phyloP scores from a whole-genome alignment of 2,329 filamentous ascomycete species.

The Claviceps humidiphila region DNA sequence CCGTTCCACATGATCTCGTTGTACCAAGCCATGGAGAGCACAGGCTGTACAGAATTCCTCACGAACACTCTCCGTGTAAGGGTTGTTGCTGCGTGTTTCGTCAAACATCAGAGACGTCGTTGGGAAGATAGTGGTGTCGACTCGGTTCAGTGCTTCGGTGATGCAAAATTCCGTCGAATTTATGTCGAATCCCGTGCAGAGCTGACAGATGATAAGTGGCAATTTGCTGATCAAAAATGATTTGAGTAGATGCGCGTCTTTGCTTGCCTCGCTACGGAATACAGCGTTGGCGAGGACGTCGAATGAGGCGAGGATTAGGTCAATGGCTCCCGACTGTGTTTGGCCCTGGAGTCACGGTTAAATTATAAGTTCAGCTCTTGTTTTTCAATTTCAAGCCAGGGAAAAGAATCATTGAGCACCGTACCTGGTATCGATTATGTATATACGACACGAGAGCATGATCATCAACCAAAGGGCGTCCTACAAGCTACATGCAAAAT shows the following conservation, averaged over 20 bases:
- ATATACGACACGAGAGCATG: slow-evolving; percentile 64
- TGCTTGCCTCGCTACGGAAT: slow-evolving; percentile 46
- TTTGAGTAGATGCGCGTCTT: slow-evolving; percentile 58
- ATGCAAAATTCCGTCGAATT: slow-evolving; percentile 62
- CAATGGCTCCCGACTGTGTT: slow-evolving; percentile 61
- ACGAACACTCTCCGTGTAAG: slow-evolving; percentile 44
- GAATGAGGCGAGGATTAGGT: slow-evolving; percentile 79
- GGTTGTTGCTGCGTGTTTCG: slow-evolving; percentile 42
- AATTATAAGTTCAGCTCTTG: slow-evolving; percentile 5
- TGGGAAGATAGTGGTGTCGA: slow-evolving; percentile 65
- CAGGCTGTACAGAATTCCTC: slow-evolving; percentile 82
- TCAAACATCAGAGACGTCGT: slow-evolving; percentile 47
- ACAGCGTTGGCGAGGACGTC: slow-evolving; percentile 81
- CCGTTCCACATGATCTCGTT: slow-evolving; percentile 61
- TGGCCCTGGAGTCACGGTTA: slow-evolving; percentile 44
- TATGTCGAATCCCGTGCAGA: slow-evolving; percentile 46
- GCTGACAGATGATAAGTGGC: slow-evolving; percentile 38
- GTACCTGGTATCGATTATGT: slow-evolving; percentile 69
- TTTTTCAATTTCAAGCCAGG: background rate
- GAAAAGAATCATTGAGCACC: background rate
- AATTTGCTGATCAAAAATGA: slow-evolving; percentile 71
- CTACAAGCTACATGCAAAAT: slow-evolving; percentile 47
- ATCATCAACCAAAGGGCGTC: slow-evolving; percentile 74
- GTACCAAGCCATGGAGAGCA: slow-evolving; percentile 73
- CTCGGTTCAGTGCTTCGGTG: slow-evolving; percentile 60